Percentiles rank a stretch among this genome's conserved stretches.
Evolutionary conservation across 192 early-diverging fungal genomes (phyloP).

Genomic region (Entophlyctis helioformis): DNA sequence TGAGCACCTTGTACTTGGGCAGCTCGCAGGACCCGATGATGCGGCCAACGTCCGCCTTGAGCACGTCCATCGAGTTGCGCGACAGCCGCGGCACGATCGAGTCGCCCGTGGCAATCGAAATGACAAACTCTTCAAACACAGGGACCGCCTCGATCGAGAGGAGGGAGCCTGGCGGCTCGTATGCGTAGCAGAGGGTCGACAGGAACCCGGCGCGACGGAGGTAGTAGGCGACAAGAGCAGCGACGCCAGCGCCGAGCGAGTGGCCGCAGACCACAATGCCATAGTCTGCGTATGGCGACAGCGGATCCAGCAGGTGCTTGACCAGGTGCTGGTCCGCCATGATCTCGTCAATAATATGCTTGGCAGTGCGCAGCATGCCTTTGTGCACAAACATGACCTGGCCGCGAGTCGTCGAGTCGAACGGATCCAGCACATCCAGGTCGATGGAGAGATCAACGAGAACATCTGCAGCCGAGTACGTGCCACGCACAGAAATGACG

Average conservation of each 20-base stretch:
- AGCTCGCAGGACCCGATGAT: neutral
- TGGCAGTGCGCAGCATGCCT: constrained; percentile 7
- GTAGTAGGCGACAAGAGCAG: constrained; percentile 15
- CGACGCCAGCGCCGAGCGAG: constrained; percentile 25
- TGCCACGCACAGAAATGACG: constrained; percentile 29
- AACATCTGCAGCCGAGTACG: constrained; percentile 20
- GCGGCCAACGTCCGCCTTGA: constrained; percentile 2
- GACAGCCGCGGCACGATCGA: constrained; percentile 4
- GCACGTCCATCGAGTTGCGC: constrained; percentile 4
- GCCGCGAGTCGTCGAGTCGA: no score
- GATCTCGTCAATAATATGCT: constrained; percentile 9
- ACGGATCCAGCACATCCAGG: constrained; percentile 1
- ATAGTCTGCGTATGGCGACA: constrained; percentile 10
- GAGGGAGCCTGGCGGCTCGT: constrained; percentile 5
- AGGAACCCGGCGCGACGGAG: constrained; percentile 7
- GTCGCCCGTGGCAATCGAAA: constrained; percentile 7
- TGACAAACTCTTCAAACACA: constrained; percentile 8
- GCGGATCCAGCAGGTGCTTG: neutral
- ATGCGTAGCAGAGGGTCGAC: constrained; percentile 8
- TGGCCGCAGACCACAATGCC: constrained; percentile 20
- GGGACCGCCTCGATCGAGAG: constrained; percentile 1
- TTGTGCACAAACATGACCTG: constrained; percentile 7
- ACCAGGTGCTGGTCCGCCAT: neutral
- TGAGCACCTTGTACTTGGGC: constrained; percentile 4
- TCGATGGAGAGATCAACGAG: constrained; percentile 25